Evolutionary conservation across 169 alveolate species (phyloP), one percentile per base, ranked within the genome.

Genomic region (Plasmodium vivax): DNA sequence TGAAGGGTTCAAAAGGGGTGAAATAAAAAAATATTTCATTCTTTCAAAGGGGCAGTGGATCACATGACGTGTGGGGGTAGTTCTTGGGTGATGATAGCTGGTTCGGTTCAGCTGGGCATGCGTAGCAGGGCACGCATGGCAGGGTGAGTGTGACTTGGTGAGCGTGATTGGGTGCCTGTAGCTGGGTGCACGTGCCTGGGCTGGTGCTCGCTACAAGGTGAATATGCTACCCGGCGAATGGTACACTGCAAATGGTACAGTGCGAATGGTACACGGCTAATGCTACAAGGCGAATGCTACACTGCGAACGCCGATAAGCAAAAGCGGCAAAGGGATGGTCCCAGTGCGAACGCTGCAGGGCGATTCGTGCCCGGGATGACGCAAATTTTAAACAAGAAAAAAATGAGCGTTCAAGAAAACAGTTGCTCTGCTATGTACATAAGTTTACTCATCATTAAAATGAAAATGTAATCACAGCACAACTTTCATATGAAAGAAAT

Each of bases 1-100:
- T n/a, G 12, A 30, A 30, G 38, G 75, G 16, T 77, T 77, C 51
- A 38, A 34, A 77, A 77, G 58, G 36, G 51, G 30, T 77, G 34
- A 77, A 32, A 77, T 77, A 77, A 77, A 51, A 77, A 77, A 16
- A 77, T 77, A 77, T 77, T 77, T 38, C 84, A 77, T 16, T 38
- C 84, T 14, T 77, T 77, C 16, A 77, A 23, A 32, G 58, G 58
- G 51, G 51, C 43, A 68, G 1, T 27, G 32, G 77, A 9, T 23
- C 38, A 30, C 77, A 23, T 30, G 77, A 27, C 77, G 77, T 30
- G 38, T 68, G 77, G 34, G 23, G 16, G 36, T 51, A 16, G 23
- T 51, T 51, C 62, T 51, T 51, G 23, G 5, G 62, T 51, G 62
- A 51, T 51, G 62, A 51, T 14, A 51, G 62, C 27, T 51, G 62